phyloP scores from a whole-genome alignment of 371 early-diverging fungal species.

The Dichotomocladium elegans region DNA sequence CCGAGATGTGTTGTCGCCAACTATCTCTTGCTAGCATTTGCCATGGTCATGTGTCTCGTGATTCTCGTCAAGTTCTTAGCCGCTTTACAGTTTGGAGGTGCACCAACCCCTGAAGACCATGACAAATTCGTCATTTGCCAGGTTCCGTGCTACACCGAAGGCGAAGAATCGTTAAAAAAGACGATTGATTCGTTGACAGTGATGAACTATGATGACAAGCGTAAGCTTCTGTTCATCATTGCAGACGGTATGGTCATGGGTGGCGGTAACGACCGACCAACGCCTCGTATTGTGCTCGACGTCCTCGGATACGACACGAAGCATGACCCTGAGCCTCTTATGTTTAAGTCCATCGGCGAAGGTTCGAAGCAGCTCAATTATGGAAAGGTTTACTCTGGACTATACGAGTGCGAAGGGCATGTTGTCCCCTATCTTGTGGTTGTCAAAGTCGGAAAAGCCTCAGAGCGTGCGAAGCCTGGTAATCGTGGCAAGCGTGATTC shows the following conservation, averaged over 20 bases:
- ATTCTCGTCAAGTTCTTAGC: conserved; percentile 91
- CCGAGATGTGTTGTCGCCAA: conserved; percentile 85
- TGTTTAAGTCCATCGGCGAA: conserved; percentile 92
- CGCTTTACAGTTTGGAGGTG: conserved; percentile 73
- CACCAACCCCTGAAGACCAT: conserved; percentile 75
- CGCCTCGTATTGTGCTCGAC: conserved; percentile 95
- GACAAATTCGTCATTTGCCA: conserved; percentile 92
- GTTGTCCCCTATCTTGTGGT: conserved; percentile 93
- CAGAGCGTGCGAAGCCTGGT: conserved; percentile 83
- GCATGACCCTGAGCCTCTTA: conserved; percentile 86
- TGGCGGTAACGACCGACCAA: conserved; percentile 94
- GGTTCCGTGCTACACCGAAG: conserved; percentile 85
- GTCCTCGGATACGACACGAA: conserved; percentile 89
- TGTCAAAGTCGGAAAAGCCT: conserved; percentile 88
- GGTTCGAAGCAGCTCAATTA: conserved; percentile 90
- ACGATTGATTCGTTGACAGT: conserved; percentile 96
- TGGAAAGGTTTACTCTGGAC: conserved; percentile 97
- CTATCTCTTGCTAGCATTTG: conserved; percentile 78
- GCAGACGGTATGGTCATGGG: conserved; percentile 95
- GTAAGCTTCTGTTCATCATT: conserved; percentile 92
- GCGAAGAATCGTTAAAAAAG: conserved; percentile 67
- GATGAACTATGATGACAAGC: conserved; percentile 91
- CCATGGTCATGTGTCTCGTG: conserved; percentile 77
- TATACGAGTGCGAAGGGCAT: conserved; percentile 89
- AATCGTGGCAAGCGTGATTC: conserved; percentile 99